phyloP scores from a whole-genome alignment of 768 basidiomycete genomes.

The Guyanaporus albipodus region DNA sequence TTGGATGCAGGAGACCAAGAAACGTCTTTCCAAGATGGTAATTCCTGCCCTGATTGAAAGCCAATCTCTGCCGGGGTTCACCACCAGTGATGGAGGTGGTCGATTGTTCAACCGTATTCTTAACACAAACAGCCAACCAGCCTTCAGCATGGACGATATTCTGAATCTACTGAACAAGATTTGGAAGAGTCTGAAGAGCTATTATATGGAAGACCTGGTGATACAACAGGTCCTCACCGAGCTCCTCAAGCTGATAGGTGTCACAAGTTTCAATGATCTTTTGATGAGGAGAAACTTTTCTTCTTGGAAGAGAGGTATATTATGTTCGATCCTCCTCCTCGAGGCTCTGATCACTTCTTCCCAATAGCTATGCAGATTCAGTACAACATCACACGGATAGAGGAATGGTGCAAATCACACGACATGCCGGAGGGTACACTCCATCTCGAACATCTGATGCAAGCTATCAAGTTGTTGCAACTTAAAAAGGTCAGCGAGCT shows the following conservation, averaged over 20 bases:
- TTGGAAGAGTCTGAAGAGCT: slow-evolving; percentile 97
- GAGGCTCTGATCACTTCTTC: neutral
- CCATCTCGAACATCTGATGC: slow-evolving; percentile 98
- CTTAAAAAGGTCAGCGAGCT: slow-evolving; percentile 79
- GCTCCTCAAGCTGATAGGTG: slow-evolving; percentile 91
- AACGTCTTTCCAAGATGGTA: slow-evolving; percentile 93
- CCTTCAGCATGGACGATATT: slow-evolving; percentile 98
- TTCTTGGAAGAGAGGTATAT: slow-evolving; percentile 96
- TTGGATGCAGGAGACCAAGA: slow-evolving; percentile 99
- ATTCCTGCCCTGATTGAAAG: slow-evolving; percentile 98
- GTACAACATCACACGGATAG: slow-evolving; percentile 96
- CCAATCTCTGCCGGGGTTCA: slow-evolving; percentile 96
- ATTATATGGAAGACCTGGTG: slow-evolving; percentile 96
- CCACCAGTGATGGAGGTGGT: slow-evolving; percentile 90
- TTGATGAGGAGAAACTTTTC: slow-evolving; percentile 99
- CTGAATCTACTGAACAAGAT: slow-evolving; percentile 95
- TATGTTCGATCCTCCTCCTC: neutral
- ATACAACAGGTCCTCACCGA: slow-evolving; percentile 95
- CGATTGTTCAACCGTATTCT: slow-evolving; percentile 92
- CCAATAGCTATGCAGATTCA: slow-evolving; percentile 97
- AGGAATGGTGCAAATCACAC: slow-evolving; percentile 99
- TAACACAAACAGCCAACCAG: slow-evolving; percentile 79
- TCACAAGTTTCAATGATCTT: slow-evolving; percentile 96
- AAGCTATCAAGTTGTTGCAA: slow-evolving; percentile 96
- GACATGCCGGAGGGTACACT: slow-evolving; percentile 99